Evolutionary conservation across 169 alveolate species (phyloP).

Genomic region (Eimeria falciformis): DNA sequence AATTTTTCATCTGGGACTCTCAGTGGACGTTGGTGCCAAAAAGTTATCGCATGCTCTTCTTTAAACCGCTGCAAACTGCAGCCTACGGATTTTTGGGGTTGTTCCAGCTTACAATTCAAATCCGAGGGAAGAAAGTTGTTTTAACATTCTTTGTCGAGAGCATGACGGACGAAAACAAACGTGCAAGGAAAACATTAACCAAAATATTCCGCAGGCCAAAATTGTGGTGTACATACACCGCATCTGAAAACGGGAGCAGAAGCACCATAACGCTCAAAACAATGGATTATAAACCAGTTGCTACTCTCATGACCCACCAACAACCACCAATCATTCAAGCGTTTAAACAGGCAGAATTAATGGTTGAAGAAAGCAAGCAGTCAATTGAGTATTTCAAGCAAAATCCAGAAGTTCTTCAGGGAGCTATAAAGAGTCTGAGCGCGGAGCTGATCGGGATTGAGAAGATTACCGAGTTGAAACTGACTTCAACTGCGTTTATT

Average conservation of each 20-base stretch:
- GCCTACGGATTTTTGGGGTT: background rate
- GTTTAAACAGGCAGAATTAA: background rate
- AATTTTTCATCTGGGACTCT: background rate
- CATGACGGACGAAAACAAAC: background rate
- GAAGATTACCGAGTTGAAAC: background rate
- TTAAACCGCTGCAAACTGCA: background rate
- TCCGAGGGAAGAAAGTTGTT: background rate
- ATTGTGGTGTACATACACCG: background rate
- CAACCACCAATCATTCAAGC: background rate
- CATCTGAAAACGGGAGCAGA: background rate
- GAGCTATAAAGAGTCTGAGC: background rate
- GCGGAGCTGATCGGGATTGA: background rate
- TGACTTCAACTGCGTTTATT: background rate
- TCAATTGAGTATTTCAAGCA: background rate
- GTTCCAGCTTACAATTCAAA: background rate
- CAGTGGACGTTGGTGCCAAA: background rate
- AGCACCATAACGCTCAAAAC: background rate
- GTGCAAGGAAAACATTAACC: background rate
- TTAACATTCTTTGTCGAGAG: constrained; percentile 14
- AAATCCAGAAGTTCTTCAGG: background rate
- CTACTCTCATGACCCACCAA: background rate
- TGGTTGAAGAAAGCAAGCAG: background rate
- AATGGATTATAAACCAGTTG: background rate
- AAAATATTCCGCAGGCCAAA: background rate
- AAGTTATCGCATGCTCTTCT: constrained; percentile 21